phyloP scores from a whole-genome alignment of 192 early-diverging fungal species.

The Dissophora globulifera region DNA sequence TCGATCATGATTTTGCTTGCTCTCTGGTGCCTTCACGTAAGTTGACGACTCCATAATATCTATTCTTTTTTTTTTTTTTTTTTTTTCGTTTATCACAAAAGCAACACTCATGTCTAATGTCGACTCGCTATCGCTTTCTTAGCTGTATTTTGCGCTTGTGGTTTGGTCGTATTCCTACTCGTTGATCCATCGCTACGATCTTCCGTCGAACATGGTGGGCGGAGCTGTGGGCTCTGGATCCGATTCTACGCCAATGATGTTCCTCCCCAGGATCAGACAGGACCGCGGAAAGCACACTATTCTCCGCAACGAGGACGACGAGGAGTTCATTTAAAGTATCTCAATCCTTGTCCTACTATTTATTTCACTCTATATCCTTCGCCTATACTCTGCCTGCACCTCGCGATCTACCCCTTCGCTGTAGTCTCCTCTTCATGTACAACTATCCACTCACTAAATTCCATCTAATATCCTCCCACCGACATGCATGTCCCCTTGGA shows the following conservation, averaged over 20 bases:
- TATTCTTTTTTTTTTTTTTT: neutral
- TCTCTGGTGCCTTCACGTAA: slow-evolving; percentile 52
- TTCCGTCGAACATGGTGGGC: slow-evolving; percentile 47
- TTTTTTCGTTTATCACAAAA: too few species aligned
- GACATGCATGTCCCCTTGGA: too few species aligned
- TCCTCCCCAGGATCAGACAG: slow-evolving; percentile 41
- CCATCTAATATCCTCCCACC: too few species aligned
- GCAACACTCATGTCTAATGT: too few species aligned
- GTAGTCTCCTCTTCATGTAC: too few species aligned
- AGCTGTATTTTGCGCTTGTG: slow-evolving; percentile 48
- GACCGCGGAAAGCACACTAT: slow-evolving; percentile 47
- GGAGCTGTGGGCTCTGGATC: slow-evolving; percentile 41
- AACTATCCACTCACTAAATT: too few species aligned
- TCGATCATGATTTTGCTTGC: slow-evolving; percentile 41
- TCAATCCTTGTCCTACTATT: too few species aligned
- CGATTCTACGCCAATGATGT: slow-evolving; percentile 49
- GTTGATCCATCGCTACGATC: slow-evolving; percentile 48
- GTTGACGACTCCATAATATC: neutral
- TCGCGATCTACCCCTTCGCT: too few species aligned
- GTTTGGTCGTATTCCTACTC: slow-evolving; percentile 49
- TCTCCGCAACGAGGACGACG: slow-evolving; percentile 44
- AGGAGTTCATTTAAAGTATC: slow-evolving; percentile 42
- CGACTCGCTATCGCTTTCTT: neutral
- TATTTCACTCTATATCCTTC: too few species aligned
- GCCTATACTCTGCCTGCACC: too few species aligned